phyloP scores from a whole-genome alignment of 345 rosid genomes.

The Lenwebbia sp. region DNA sequence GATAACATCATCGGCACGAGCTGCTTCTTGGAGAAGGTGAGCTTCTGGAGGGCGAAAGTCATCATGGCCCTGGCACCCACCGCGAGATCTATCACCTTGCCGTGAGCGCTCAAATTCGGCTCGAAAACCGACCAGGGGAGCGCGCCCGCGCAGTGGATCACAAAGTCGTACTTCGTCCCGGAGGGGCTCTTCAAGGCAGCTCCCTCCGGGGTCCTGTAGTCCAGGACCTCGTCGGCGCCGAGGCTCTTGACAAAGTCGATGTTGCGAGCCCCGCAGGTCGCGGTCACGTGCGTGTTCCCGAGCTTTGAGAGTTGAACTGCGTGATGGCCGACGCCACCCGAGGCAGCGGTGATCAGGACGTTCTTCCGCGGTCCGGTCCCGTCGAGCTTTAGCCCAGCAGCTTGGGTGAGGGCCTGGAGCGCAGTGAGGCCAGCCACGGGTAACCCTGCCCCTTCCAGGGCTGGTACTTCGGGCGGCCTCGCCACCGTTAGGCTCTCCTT shows the following conservation, averaged over 20 bases:
- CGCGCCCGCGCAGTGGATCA: constrained; percentile 48
- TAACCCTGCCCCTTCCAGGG: constrained; percentile 57
- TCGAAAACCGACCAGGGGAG: constrained; percentile 63
- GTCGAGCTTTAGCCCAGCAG: constrained; percentile 60
- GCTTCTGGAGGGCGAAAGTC: constrained; percentile 34
- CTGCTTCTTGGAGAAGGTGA: constrained; percentile 60
- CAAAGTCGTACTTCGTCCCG: constrained; percentile 62
- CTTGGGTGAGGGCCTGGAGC: constrained; percentile 39
- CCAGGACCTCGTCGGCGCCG: constrained; percentile 79
- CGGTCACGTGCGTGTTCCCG: constrained; percentile 67
- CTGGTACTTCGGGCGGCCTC: constrained; percentile 57
- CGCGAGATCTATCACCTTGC: constrained; percentile 57
- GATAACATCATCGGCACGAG: constrained; percentile 34
- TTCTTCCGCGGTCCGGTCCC: constrained; percentile 42
- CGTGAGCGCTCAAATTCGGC: constrained; percentile 44
- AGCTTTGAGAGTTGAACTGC: constrained; percentile 72
- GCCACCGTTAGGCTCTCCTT: constrained; percentile 39
- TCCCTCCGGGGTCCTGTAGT: constrained; percentile 74
- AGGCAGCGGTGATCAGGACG: constrained; percentile 63
- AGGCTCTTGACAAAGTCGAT: constrained; percentile 54
- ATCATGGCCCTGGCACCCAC: constrained; percentile 31
- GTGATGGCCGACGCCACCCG: constrained; percentile 83
- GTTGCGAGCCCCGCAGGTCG: constrained; percentile 76
- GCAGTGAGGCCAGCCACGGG: constrained; percentile 68
- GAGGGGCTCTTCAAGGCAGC: constrained; percentile 61